phyloP scores from a whole-genome alignment of 345 rosid genomes.

The Tarenaya hassleriana region DNA sequence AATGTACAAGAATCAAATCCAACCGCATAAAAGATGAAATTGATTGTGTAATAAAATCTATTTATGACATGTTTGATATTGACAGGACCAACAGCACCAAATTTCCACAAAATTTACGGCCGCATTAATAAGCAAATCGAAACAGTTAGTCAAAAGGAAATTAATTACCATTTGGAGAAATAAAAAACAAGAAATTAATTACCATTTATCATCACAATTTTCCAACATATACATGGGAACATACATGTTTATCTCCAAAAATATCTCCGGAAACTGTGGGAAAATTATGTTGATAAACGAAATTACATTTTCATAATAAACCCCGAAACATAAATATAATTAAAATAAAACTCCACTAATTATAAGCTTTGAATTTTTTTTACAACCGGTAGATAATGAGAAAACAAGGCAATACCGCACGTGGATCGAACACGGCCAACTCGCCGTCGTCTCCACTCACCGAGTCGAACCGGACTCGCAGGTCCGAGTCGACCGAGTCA shows the following conservation, averaged over 20 bases:
- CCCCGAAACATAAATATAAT: neutral
- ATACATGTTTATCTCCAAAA: too few species aligned
- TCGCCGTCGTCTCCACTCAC: conserved; percentile 80
- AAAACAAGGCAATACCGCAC: conserved; percentile 94
- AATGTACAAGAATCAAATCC: conserved; percentile 20
- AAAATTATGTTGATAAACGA: conserved; percentile 45
- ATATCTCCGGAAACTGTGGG: neutral
- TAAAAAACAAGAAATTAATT: neutral
- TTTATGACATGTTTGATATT: conserved; percentile 25
- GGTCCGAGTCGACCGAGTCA: conserved; percentile 39
- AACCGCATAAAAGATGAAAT: neutral
- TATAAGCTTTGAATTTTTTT: conserved; percentile 27
- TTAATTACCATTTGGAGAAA: neutral
- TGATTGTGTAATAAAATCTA: conserved; percentile 24
- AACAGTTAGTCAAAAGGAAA: conserved; percentile 8
- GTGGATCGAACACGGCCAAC: conserved; percentile 73
- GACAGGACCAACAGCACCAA: conserved; percentile 13
- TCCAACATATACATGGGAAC: conserved; percentile 19
- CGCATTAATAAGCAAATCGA: conserved; percentile 19
- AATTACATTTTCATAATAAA: conserved; percentile 16
- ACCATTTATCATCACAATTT: conserved; percentile 55
- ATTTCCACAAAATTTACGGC: conserved; percentile 13
- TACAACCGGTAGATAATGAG: conserved; percentile 85
- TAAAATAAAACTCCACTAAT: neutral
- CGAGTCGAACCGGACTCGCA: conserved; percentile 66